These are phyloP conservation scores for Claviceps humidiphila DNA, from an alignment of 2,329 filamentous ascomycete genomes.

Conservation along the genomic window DNA sequence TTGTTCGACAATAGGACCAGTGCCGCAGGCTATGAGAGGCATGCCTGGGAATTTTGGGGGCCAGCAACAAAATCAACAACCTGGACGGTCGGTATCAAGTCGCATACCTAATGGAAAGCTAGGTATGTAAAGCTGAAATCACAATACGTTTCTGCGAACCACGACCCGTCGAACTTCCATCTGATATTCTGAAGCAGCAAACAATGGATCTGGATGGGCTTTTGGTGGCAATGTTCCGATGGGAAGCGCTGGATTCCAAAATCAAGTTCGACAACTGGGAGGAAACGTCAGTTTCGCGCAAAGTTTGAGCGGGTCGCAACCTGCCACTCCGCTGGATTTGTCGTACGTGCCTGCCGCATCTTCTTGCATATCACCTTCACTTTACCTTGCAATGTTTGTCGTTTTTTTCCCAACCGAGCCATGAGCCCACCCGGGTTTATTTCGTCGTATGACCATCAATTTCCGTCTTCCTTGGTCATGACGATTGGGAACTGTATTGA, in stretches of 20 bases:
- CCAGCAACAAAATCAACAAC: constrained; percentile 44
- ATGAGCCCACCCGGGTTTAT: background rate
- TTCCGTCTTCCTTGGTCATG: constrained; percentile 2
- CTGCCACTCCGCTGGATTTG: constrained; percentile 47
- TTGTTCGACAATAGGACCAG: constrained; percentile 31
- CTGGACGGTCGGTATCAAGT: constrained; percentile 39
- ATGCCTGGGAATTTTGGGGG: constrained; percentile 47
- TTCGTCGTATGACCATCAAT: background rate
- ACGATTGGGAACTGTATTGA: constrained; percentile 6
- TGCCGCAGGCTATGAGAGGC: constrained; percentile 49
- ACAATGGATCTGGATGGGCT: constrained; percentile 44
- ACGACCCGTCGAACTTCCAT: background rate
- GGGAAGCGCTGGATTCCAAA: constrained; percentile 41
- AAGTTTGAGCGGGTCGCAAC: constrained; percentile 49
- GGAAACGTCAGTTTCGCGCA: constrained; percentile 54
- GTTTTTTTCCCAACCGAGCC: background rate
- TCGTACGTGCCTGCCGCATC: constrained; percentile 39
- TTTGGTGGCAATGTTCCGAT: constrained; percentile 51
- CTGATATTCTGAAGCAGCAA: constrained; percentile 21
- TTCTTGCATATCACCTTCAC: constrained; percentile 1
- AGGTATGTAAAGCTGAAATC: constrained; percentile 26
- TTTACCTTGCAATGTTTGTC: background rate
- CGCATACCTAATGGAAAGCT: constrained; percentile 54
- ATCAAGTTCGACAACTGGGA: constrained; percentile 39
- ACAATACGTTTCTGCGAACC: background rate